Conservation (phyloP, 2,329 filamentous ascomycete genomes). For the Coccinonectria pachysandricola region DNA sequence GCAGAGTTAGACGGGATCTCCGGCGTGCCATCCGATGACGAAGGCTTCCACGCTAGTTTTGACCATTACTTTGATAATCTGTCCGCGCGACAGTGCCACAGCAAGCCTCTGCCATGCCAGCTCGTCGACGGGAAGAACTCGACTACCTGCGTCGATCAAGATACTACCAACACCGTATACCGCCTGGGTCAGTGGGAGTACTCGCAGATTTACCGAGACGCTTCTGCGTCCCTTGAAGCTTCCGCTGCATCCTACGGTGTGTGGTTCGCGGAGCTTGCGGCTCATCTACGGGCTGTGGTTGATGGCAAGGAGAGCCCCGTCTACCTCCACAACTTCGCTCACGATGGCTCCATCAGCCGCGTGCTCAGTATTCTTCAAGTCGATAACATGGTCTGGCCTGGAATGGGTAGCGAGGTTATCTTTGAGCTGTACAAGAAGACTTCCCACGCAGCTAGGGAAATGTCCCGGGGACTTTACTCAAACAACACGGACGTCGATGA, state of each 20-base stretch:
- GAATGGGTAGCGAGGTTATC: conserved; percentile 68
- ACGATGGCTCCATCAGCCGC: conserved; percentile 62
- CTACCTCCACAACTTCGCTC: conserved; percentile 70
- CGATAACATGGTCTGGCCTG: conserved; percentile 71
- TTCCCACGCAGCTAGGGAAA: too few species aligned
- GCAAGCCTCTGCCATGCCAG: conserved; percentile 61
- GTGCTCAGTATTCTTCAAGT: conserved; percentile 57
- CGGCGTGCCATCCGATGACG: conserved; percentile 45
- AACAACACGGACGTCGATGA: conserved; percentile 2
- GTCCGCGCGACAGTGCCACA: conserved; percentile 67
- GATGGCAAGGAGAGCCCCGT: conserved; percentile 27
- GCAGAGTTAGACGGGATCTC: conserved; percentile 55
- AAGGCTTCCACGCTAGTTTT: conserved; percentile 58
- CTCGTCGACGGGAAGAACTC: conserved; percentile 34
- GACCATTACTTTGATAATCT: conserved; percentile 85
- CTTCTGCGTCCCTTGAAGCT: conserved; percentile 49
- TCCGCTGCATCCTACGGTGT: conserved; percentile 56
- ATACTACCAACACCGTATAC: conserved; percentile 59
- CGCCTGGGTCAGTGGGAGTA: conserved; percentile 75
- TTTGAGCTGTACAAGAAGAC: conserved; percentile 60
- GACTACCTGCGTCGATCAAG: conserved; percentile 49
- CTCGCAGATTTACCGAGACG: conserved; percentile 64
- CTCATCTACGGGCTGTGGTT: conserved; percentile 48
- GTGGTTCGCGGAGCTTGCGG: conserved; percentile 61
- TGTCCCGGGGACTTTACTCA: too few species aligned